Percentiles rank a stretch among this genome's conserved stretches.
These are phyloP conservation scores for Nakazawaea anatomiae DNA, from an alignment of 805 yeast genomes.

Conservation along the genomic window DNA sequence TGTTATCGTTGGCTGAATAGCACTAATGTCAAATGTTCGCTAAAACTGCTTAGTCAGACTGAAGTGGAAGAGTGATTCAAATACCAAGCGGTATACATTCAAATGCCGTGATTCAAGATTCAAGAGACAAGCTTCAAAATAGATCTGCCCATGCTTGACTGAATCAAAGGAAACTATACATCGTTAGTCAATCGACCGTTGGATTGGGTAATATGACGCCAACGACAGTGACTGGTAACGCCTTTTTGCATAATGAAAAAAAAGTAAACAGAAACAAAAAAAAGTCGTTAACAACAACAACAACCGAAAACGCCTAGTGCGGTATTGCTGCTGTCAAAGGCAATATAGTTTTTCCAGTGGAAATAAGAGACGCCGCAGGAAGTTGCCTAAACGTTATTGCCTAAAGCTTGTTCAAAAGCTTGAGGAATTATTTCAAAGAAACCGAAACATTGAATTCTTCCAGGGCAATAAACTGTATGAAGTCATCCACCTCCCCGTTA, in stretches of 20 bases:
- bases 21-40: too few species aligned
- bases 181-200: too few species aligned
- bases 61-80: too few species aligned
- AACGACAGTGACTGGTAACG: neutral
- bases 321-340: neutral
- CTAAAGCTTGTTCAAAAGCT: neutral
- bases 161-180: too few species aligned
- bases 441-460: neutral
- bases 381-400: neutral
- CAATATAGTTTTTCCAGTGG: too few species aligned
- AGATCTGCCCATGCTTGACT: too few species aligned
- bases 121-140: too few species aligned
- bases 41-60: too few species aligned
- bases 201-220: neutral
- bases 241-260: neutral
- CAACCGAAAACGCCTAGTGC: constrained; percentile 1
- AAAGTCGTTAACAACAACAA: neutral
- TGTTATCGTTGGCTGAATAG: too few species aligned
- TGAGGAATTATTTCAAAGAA: neutral
- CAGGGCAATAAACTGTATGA: neutral
- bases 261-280: neutral
- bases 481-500: neutral
- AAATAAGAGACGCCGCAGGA: neutral
- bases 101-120: too few species aligned
- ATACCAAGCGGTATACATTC: too few species aligned